Evolutionary conservation across 75 land plant species (phyloP), one percentile per base, ranked within the genome.

Genomic region (Cupressus sempervirens): DNA sequence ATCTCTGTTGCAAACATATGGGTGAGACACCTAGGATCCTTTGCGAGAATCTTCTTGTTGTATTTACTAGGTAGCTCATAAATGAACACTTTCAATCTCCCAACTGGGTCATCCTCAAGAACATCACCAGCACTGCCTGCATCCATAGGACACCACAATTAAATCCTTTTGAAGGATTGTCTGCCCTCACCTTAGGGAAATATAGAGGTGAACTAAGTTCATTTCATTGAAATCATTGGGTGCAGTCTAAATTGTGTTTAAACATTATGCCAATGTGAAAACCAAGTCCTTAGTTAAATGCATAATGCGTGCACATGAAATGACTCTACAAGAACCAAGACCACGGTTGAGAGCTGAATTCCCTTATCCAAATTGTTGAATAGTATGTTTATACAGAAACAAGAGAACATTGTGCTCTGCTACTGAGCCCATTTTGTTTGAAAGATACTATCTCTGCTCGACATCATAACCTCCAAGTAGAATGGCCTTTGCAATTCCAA

Each of bases 1-100:
- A 94, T 93, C 90, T 95, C 97, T 15, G 96, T 90, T 36, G 97
- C 97, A 88, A 95, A 95, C 97, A 95, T 95, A 76, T 95, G 97
- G 4, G 87, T 91, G 36, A 95, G 90, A 86, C 97, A 95, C 83
- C 97, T 88, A 4, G 92, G 87, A 62, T 95, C 97, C 82, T 93
- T 94, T 67, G 94, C 89, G 67, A 93, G 85, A 74, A 94, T 90
- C 76, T 93, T 91, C 70, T 83, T 94, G 86, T 94, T 95, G 88
- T 92, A 94, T 85, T 91, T 94, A 80, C 90, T 88, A 43, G 95
- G 95, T 36, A 93, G 89, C 85, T 94, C 92, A 83, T 94, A 94
- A 11, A 94, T 92, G 81, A 91, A 94, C 40, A 94, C 95, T 81
- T 92, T 93, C 80, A 93, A 86, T 90, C 93, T 90, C 82, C 94